Evolutionary conservation across 495 filamentous ascomycete species (phyloP), one percentile per base, ranked within the genome.

Genomic region (Pseudevernia furfuracea): DNA sequence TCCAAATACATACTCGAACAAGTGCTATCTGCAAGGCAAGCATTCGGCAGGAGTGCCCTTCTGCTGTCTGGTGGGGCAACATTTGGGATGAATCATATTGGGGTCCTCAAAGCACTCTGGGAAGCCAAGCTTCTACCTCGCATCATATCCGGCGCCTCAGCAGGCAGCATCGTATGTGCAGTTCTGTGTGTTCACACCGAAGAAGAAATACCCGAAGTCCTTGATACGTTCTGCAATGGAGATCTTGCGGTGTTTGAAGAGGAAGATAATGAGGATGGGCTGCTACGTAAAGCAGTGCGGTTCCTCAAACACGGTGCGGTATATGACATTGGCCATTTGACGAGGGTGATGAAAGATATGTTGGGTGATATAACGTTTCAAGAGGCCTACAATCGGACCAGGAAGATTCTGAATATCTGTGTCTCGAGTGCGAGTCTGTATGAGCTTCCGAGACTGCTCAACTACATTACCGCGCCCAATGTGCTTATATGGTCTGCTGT

Each of bases 401-500:
- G 90, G 43, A 81, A 91, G 60, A 93, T 96, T 67, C 81, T 96
- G 72, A 97, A 96, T 72, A 96, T 97, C 57, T 90, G 88, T 66
- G 92, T 97, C 25, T 95, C 91, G 0, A 89, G 89, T 55, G 89
- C 89, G 1, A 89, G 89, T 41, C 80, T 93, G 46, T 96, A 94
- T 71, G 92, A 96, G 68, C 82, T 95, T 21, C 92, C 91, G 0
- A 80, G 87, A 48, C 78, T 97, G 12, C 80, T 97, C 64, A 97
- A 97, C 73, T 96, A 96, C 69, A 85, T 96, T 57, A 96, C 93
- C 0, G 88, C 91, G 15, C 91, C 92, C 0, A 92, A 96, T 71
- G 93, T 97, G 62, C 79, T 96, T 75, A 93, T 97, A 57, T 96
- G 92, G 92, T 96, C 92, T 61, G 93, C 93, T 55, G 93, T 97